Evolutionary conservation across 768 basidiomycete genomes (phyloP).

Genomic region (Leccinum rimulosum): DNA sequence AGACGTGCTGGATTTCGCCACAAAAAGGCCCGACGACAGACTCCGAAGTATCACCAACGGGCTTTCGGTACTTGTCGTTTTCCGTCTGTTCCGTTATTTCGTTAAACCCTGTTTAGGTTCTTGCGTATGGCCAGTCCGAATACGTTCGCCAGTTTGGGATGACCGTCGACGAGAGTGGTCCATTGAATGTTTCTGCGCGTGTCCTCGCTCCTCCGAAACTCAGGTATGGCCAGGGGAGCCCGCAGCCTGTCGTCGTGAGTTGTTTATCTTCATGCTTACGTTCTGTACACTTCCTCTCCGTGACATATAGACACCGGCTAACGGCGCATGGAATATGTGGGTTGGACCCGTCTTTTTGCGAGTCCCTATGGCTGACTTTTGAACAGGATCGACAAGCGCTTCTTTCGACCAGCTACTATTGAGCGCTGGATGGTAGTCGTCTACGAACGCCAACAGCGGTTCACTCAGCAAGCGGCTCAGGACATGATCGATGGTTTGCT

Average conservation of each 20-base stretch:
- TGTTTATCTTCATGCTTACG: not conserved
- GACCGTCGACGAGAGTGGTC: constrained; percentile 50
- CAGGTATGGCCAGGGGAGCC: constrained; percentile 59
- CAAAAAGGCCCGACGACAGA: constrained; percentile 57
- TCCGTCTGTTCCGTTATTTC: not conserved
- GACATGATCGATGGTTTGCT: constrained; percentile 58
- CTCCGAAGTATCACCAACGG: constrained; percentile 54
- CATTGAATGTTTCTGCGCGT: constrained; percentile 59
- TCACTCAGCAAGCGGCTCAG: constrained; percentile 44
- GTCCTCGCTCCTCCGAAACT: constrained; percentile 63
- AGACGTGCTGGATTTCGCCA: constrained; percentile 63
- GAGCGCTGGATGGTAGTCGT: constrained; percentile 61
- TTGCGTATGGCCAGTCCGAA: constrained; percentile 71
- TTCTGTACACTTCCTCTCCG: constrained; percentile 3
- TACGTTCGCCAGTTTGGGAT: constrained; percentile 76
- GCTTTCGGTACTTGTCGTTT: constrained; percentile 40
- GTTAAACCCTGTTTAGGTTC: constrained; percentile 37
- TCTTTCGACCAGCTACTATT: constrained; percentile 55
- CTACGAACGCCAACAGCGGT: constrained; percentile 62
- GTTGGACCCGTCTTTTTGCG: constrained; percentile 11
- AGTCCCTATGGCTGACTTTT: constrained; percentile 4
- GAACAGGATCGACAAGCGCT: constrained; percentile 66
- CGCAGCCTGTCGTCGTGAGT: constrained; percentile 56
- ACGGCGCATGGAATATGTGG: constrained; percentile 81
- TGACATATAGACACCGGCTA: constrained; percentile 48